Base-by-base conservation (phyloP, 805 yeast genomes). In the Jamesozyma rosinii region DNA sequence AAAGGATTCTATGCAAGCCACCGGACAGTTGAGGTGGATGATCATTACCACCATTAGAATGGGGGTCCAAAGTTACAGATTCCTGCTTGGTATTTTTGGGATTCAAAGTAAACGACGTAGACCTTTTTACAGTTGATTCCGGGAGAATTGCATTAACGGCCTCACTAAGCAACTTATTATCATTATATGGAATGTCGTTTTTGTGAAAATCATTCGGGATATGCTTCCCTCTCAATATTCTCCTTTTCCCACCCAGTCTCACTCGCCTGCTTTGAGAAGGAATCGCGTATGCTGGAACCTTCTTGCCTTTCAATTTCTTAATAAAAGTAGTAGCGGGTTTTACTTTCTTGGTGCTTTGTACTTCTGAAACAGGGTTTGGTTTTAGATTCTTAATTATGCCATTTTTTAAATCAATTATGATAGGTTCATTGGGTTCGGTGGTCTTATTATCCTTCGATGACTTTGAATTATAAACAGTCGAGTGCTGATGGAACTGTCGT, bases 1-100 rank as follows among this genome's bases (percentile, higher is more conserved):
- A 85, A 11, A 90, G 63, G 0, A 83, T 88, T 35, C 83, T 66
- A 31, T 83, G 81, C 17, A 92, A 69, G 40, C 73, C 74, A 53
- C 83, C 87, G 9, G 78, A 74, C 32, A 90, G 63, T 15, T 50
- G 56, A 0, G 95, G 89, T 10, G 64, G 61, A 15, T 45, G 41
- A 2, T 40, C 38, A 14, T 31, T 36, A 3, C 40, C 43, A 15
- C 8, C 13, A 9, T 34, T 36, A 2, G 37, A 41, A 15, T 18
- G 14, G 10, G 15, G 4, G 18, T 46, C 51, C 9, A 45, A 19
- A 41, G 33, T 24, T 17, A 54, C 44, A 18, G 51, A 42, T 24
- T 47, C 44, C 35, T 49, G 53, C 39, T 49, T 38, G 1, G 43
- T 21, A 20, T 44, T 30, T 17, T 39, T 38, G 11, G 48, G 20